Evolutionary conservation across 1,139 yeast genomes (phyloP).

Genomic region (Debaryomyces sp.): DNA sequence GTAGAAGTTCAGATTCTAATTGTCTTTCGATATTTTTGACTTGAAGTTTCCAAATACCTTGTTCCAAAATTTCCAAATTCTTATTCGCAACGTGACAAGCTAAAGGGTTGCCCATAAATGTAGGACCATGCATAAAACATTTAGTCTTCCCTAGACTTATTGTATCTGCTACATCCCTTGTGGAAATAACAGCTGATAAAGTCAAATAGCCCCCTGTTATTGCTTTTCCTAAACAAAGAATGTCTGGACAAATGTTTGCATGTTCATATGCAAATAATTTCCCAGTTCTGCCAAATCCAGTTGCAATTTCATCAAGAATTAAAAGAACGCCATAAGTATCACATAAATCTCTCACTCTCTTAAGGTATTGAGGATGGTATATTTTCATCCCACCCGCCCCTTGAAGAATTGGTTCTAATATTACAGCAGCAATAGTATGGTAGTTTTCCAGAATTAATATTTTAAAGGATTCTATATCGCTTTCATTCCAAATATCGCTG

Average conservation of each 20-base stretch:
- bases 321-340: conserved; percentile 27
- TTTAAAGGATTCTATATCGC: conserved; percentile 23
- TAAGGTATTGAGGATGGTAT: conserved; percentile 28
- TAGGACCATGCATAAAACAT: conserved; percentile 31
- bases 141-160: conserved; percentile 9
- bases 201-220: conserved; percentile 26
- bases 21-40: conserved; percentile 8
- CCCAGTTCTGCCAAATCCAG: conserved; percentile 26
- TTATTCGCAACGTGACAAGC: conserved; percentile 33
- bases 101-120: conserved; percentile 37
- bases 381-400: conserved; percentile 41
- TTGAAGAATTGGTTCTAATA: conserved; percentile 35
- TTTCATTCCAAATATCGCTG: conserved; percentile 19
- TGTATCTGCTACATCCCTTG: conserved; percentile 18
- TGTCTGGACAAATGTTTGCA: conserved; percentile 22
- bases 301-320: conserved; percentile 27
- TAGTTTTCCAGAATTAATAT: conserved; percentile 21
- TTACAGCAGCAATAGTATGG: conserved; percentile 30
- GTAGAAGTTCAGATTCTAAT: conserved; percentile 7
- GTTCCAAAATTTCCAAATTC: conserved; percentile 20
- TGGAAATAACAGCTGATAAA: conserved; percentile 19
- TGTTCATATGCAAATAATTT: conserved; percentile 17
- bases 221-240: conserved; percentile 25
- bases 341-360: conserved; percentile 29
- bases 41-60: conserved; percentile 10